Evolutionary conservation across 225 moss, liverwort and hornwort genomes (phyloP), one percentile per base, ranked within the genome.

Genomic region (Bryoerythrophyllum caledonicum): DNA sequence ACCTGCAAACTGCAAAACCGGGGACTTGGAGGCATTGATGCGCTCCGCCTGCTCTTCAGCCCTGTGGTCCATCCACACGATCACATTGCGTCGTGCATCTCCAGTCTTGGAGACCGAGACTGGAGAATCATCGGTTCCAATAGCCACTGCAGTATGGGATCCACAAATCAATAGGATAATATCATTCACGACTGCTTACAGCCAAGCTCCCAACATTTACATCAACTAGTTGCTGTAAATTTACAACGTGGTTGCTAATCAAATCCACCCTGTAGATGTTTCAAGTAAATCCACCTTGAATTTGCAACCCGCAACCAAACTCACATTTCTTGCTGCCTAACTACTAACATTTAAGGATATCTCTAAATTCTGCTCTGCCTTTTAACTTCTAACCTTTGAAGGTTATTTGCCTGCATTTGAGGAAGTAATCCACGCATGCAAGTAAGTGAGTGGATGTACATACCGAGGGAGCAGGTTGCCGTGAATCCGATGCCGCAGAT

Each of bases 31-130:
- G 37, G 90, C 89, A 76, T 99, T 99, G 55, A 99, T 99, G 60
- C 93, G 93, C 62, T 95, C 95, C 75, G 99, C 90, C 80, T 99
- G 99, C 67, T 91, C 87, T 60, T 91, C 90, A 68, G 99, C 95
- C 54, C 99, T 90, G 76, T 99, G 99, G 75, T 99, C 99, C 95
- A 99, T 99, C 99, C 99, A 99, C 20, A 99, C 93, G 62, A 99
- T 93, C 77, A 99, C 93, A 81, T 99, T 99, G 26, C 99, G 93
- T 74, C 90, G 89, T 67, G 93, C 87, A 85, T 99, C 99, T 68
- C 99, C 88, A 25, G 91, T 93, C 86, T 74, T 90, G 46, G 99
- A 99, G 67, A 99, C 73, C 67, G 90, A 93, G 21, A 99, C 99
- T 40, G 99, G 95, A 41, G 89, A 93, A 9, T 93, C 99, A 75